A percentile compares a stretch with the other conserved stretches of the same genome.
Evolutionary conservation across 2,329 filamentous ascomycete species (phyloP).

Genomic region (Aspergillus terreus): DNA sequence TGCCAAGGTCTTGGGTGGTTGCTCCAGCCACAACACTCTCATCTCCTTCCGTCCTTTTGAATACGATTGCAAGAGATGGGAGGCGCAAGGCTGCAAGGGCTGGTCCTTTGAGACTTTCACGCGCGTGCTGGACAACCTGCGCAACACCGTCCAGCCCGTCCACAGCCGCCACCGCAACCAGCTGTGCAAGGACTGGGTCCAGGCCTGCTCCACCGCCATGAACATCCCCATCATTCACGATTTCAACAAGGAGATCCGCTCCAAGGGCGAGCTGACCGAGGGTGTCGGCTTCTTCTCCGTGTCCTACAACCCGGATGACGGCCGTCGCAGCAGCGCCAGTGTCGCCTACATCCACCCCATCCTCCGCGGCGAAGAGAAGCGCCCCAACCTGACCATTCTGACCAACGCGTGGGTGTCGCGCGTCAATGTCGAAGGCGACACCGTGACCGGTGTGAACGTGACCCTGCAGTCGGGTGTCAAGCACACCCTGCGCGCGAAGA

Average conservation of each 20-base stretch:
- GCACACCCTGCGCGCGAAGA: slow-evolving; percentile 57
- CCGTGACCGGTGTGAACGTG: slow-evolving; percentile 70
- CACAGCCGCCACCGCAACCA: slow-evolving; percentile 83
- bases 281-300: slow-evolving; percentile 89
- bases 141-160: slow-evolving; percentile 87
- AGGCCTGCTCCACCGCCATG: slow-evolving; percentile 73
- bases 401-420: slow-evolving; percentile 86
- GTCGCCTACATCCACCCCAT: slow-evolving; percentile 94
- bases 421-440: slow-evolving; percentile 67
- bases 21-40: slow-evolving; percentile 89
- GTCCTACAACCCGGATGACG: slow-evolving; percentile 85
- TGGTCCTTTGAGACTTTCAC: slow-evolving; percentile 86
- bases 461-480: slow-evolving; percentile 59
- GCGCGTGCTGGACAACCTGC: slow-evolving; percentile 74
- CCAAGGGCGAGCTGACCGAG: slow-evolving; percentile 66
- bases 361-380: slow-evolving; percentile 74
- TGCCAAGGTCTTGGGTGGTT: slow-evolving; percentile 87
- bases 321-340: slow-evolving; percentile 76
- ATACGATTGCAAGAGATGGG: slow-evolving; percentile 83
- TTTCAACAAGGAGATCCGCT: slow-evolving; percentile 80
- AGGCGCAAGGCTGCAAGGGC: slow-evolving; percentile 73
- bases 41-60: slow-evolving; percentile 90
- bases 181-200: slow-evolving; percentile 85
- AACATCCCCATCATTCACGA: slow-evolving; percentile 77
- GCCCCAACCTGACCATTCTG: slow-evolving; percentile 78